phyloP scores from a whole-genome alignment of 2,329 filamentous ascomycete species.

The Apiospora phragmitis region DNA sequence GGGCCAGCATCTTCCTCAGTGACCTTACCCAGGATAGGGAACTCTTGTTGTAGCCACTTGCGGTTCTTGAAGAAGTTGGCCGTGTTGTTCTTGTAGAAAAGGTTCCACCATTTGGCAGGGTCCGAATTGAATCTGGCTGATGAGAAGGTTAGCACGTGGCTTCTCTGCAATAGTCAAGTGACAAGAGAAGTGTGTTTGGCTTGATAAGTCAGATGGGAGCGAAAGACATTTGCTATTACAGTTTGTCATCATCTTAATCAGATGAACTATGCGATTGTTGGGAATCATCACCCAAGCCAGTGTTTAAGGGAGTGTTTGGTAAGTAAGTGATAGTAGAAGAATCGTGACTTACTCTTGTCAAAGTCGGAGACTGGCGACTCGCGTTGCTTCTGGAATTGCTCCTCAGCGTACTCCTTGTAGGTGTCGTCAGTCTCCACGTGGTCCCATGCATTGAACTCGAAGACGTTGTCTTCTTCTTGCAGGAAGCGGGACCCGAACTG shows the following conservation, averaged over 20 bases:
- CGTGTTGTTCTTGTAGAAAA: conserved; percentile 97
- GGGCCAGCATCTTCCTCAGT: conserved; percentile 69
- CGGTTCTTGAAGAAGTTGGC: conserved; percentile 98
- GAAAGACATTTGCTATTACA: conserved; percentile 63
- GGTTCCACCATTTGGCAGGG: conserved; percentile 96
- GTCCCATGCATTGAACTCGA: conserved; percentile 98
- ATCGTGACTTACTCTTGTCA: conserved; percentile 69
- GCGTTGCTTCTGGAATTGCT: conserved; percentile 83
- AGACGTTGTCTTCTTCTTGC: conserved; percentile 83
- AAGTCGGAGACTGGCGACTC: conserved; percentile 87
- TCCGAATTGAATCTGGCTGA: conserved; percentile 83
- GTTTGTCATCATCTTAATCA: conserved; percentile 64
- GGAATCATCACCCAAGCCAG: conserved; percentile 54
- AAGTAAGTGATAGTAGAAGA: conserved; percentile 7
- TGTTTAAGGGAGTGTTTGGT: neutral
- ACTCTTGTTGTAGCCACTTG: conserved; percentile 96
- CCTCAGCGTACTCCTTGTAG: conserved; percentile 82
- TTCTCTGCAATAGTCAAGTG: conserved; percentile 15
- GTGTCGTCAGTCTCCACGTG: conserved; percentile 90
- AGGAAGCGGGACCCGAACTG: conserved; percentile 91
- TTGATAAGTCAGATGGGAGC: conserved; percentile 67
- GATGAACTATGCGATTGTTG: conserved; percentile 70
- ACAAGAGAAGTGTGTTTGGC: conserved; percentile 14
- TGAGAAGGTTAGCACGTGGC: conserved; percentile 32
- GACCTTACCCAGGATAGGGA: conserved; percentile 80